These are phyloP conservation scores for Colletotrichum zoysiae DNA, from an alignment of 2,329 filamentous ascomycete species.

Conservation along the genomic window DNA sequence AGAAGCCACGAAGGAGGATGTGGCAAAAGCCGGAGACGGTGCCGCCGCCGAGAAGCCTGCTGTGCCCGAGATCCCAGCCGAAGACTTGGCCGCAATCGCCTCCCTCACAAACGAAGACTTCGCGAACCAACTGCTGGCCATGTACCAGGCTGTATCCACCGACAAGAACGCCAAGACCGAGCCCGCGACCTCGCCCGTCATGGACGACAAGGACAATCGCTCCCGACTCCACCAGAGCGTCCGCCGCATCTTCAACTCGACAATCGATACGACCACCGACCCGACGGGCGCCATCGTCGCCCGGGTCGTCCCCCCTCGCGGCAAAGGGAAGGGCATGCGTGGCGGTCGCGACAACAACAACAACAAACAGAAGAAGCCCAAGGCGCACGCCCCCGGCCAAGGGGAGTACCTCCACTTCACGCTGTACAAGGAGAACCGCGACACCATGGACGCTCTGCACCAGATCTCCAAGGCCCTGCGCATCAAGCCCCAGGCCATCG, in stretches of 20 bases:
- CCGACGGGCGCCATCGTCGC: constrained; percentile 72
- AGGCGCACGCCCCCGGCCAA: constrained; percentile 48
- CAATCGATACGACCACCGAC: constrained; percentile 80
- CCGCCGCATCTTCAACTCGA: constrained; percentile 82
- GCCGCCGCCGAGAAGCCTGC: constrained; percentile 47
- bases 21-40: constrained; percentile 39
- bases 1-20: constrained; percentile 37
- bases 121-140: constrained; percentile 55
- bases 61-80: constrained; percentile 45
- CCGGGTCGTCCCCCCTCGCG: constrained; percentile 66
- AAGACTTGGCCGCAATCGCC: constrained; percentile 53
- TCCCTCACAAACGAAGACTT: constrained; percentile 56
- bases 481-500: constrained; percentile 80
- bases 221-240: constrained; percentile 70
- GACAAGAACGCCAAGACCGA: constrained; percentile 48
- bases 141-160: constrained; percentile 54
- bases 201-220: constrained; percentile 60
- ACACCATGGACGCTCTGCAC: constrained; percentile 91
- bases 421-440: constrained; percentile 95
- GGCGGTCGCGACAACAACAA: constrained; percentile 45
- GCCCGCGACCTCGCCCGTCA: constrained; percentile 54
- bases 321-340: constrained; percentile 43
- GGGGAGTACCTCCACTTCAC: constrained; percentile 91
- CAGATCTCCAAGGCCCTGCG: constrained; percentile 81
- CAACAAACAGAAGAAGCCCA: constrained; percentile 37